These are phyloP conservation scores for Trichoderma brevicompactum DNA, from an alignment of 2,329 filamentous ascomycete species.

Conservation along the genomic window DNA sequence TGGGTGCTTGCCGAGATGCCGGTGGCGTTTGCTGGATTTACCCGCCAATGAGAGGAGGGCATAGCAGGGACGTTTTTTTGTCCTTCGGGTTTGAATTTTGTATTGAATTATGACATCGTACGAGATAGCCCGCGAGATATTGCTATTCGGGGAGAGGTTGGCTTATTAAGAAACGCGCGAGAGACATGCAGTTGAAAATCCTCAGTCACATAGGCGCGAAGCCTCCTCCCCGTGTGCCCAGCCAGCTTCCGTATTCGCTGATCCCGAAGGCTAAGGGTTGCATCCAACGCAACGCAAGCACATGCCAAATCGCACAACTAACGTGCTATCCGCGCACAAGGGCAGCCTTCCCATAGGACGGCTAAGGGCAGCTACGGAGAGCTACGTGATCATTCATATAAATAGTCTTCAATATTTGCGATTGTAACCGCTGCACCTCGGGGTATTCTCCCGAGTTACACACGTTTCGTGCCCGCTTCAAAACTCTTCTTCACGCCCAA, in stretches of 20 bases:
- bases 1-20: slow-evolving; percentile 22
- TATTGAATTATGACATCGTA: background rate
- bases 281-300: slow-evolving; percentile 11
- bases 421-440: background rate
- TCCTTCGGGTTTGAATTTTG: background rate
- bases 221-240: background rate
- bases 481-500: background rate
- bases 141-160: background rate
- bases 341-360: slow-evolving; percentile 3
- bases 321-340: background rate
- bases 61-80: background rate
- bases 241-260: background rate
- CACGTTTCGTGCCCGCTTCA: background rate
- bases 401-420: background rate
- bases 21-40: slow-evolving; percentile 11
- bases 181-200: background rate
- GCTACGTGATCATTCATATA: background rate
- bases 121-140: background rate
- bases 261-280: background rate
- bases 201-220: too few species aligned
- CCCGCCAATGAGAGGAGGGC: slow-evolving; percentile 19
- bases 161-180: background rate
- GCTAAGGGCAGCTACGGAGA: background rate
- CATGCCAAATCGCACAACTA: background rate
- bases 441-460: background rate